These are phyloP conservation scores for Neocucurbitaria cava DNA, from an alignment of 2,329 filamentous ascomycete genomes.

Conservation along the genomic window DNA sequence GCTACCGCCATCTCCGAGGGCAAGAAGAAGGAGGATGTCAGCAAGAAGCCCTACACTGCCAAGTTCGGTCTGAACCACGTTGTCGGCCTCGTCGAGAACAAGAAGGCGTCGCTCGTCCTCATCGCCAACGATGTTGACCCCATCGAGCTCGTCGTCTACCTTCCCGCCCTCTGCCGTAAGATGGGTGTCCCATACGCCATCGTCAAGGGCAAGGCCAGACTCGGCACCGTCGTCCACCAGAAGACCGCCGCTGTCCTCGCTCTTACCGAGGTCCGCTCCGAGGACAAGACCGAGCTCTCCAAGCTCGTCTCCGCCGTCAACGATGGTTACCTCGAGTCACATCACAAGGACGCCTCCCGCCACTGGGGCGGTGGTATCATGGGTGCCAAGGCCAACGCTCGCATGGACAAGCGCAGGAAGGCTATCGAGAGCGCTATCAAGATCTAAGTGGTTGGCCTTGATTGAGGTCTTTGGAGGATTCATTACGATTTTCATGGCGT, in stretches of 20 bases:
- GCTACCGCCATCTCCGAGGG: conserved; percentile 96
- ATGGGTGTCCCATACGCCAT: conserved; percentile 99
- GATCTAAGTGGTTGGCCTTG: conserved; percentile 74
- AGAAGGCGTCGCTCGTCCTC: conserved; percentile 98
- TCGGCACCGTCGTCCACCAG: conserved; percentile 99
- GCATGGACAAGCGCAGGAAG: conserved; percentile 88
- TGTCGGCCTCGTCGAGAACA: conserved; percentile 70
- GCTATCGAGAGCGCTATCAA: conserved; percentile 93
- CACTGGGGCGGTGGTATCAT: conserved; percentile 99
- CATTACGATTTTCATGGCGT: conserved; percentile 45
- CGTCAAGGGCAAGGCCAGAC: conserved; percentile 99
- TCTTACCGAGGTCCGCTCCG: conserved; percentile 92
- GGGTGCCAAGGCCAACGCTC: conserved; percentile 87
- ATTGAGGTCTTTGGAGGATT: conserved; percentile 29
- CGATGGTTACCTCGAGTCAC: conserved; percentile 90
- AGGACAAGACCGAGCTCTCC: conserved; percentile 98
- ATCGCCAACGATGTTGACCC: conserved; percentile 99
- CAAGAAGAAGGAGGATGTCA: conserved; percentile 99
- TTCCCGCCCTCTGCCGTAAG: conserved; percentile 99
- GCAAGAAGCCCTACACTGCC: conserved; percentile 99
- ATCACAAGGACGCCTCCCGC: conserved; percentile 88
- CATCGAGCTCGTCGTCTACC: conserved; percentile 99
- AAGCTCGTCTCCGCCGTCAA: conserved; percentile 97
- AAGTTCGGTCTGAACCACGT: conserved; percentile 99
- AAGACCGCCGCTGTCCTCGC: conserved; percentile 98